Percentiles rank a stretch among this genome's conserved stretches.
Conservation (phyloP, 2,329 filamentous ascomycete genomes). For the Diaporthe sp. region DNA sequence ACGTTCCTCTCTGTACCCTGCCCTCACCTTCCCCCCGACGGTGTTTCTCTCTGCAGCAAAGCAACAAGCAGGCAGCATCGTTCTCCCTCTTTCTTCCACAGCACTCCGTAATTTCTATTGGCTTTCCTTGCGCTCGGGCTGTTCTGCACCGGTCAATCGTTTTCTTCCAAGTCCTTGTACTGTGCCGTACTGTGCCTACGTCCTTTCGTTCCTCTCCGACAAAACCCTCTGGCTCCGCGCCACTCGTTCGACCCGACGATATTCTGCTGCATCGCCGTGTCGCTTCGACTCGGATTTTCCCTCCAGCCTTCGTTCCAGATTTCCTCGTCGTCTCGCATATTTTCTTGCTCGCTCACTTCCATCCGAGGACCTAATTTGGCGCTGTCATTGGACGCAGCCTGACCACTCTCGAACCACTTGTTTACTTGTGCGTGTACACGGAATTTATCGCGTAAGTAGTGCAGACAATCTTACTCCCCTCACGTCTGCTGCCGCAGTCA, state of each 20-base stretch:
- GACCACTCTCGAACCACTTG: slow-evolving; percentile 6
- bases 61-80: slow-evolving; percentile 37
- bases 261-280: slow-evolving; percentile 36
- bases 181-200: slow-evolving; percentile 35
- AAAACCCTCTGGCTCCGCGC: slow-evolving; percentile 30
- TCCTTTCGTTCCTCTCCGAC: slow-evolving; percentile 35
- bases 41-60: slow-evolving; percentile 34
- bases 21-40: neutral
- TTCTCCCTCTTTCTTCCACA: slow-evolving; percentile 18
- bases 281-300: slow-evolving; percentile 9
- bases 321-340: slow-evolving; percentile 27
- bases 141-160: slow-evolving; percentile 31
- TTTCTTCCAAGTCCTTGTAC: slow-evolving; percentile 35
- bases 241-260: slow-evolving; percentile 28
- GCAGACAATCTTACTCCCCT: neutral
- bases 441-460: slow-evolving; percentile 29
- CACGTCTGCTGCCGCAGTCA: neutral
- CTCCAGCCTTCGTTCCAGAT: slow-evolving; percentile 16
- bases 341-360: slow-evolving; percentile 17
- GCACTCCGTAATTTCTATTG: slow-evolving; percentile 15
- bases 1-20: neutral
- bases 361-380: slow-evolving; percentile 5
- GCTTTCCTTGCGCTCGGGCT: slow-evolving; percentile 33
- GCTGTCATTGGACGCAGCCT: slow-evolving; percentile 23
- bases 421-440: slow-evolving; percentile 24